Percentiles rank a stretch among this genome's conserved stretches.
Evolutionary conservation across 148 eudicot genomes (phyloP).

Genomic region (Limonium bicolor): DNA sequence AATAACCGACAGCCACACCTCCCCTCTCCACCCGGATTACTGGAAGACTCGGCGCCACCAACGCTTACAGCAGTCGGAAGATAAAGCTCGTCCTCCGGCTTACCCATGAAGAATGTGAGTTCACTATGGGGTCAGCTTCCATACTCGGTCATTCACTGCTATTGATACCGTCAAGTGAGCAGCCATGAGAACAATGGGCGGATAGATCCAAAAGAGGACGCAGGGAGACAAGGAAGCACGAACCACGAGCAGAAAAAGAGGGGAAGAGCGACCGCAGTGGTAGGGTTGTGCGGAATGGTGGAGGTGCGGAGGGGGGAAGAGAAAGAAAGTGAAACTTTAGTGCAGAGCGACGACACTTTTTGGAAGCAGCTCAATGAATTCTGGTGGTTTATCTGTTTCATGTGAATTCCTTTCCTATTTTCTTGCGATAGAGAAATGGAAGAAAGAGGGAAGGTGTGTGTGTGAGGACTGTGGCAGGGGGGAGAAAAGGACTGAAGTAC

Average conservation of each 20-base stretch:
- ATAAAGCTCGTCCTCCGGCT: conserved; percentile 14
- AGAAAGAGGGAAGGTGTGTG: neutral
- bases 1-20: conserved; percentile 21
- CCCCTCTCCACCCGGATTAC: neutral
- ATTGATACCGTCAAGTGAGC: neutral
- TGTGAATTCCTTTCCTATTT: conserved; percentile 1
- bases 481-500: neutral
- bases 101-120: conserved; percentile 30
- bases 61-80: conserved; percentile 6
- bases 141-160: conserved; percentile 1
- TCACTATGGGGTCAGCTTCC: conserved; percentile 11
- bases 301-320: conserved; percentile 4
- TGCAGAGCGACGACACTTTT: conserved; percentile 3
- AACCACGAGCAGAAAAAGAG: neutral
- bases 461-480: conserved; percentile 1
- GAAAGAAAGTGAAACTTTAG: conserved; percentile 5
- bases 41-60: conserved; percentile 5
- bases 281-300: neutral
- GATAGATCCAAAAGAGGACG: neutral
- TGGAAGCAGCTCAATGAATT: conserved; percentile 5
- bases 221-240: neutral
- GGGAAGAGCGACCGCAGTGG: neutral
- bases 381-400: conserved; percentile 11
- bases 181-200: conserved; percentile 7
- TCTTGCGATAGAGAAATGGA: neutral